Conservation (phyloP, 164 flowering plant species). For the Annona cherimola region DNA sequence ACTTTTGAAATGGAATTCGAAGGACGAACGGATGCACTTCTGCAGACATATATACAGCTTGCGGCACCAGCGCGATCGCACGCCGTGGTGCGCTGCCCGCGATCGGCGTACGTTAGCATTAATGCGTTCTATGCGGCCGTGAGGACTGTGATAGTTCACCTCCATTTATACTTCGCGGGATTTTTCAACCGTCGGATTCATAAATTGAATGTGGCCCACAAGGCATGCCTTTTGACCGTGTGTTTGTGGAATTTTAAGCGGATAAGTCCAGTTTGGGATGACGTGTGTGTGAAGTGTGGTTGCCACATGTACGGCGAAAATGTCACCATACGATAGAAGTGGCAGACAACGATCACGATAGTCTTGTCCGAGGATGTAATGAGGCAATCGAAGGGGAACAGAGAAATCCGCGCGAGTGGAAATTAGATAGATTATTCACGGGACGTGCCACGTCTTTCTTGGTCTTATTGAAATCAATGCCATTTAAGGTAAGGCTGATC, state of each 20-base stretch:
- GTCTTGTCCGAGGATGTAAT: not conserved
- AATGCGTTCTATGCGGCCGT: not conserved
- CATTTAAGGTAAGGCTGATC: too few relatives aligned
- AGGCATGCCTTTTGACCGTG: not conserved
- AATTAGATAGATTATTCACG: too few relatives aligned
- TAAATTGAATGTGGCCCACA: not conserved
- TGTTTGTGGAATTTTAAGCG: not conserved
- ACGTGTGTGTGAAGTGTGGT: too few relatives aligned
- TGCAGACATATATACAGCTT: not conserved
- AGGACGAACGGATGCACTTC: not conserved
- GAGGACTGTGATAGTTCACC: not conserved
- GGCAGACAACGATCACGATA: not conserved
- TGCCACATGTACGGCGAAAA: not conserved
- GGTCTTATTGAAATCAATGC: too few relatives aligned
- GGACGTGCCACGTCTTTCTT: too few relatives aligned
- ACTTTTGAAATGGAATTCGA: not conserved
- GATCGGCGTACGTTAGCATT: not conserved
- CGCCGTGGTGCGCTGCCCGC: not conserved
- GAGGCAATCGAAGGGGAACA: not conserved
- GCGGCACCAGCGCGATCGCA: not conserved
- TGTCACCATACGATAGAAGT: not conserved
- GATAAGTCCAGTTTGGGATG: not conserved
- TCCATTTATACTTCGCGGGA: not conserved
- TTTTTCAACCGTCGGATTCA: not conserved
- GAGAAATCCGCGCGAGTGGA: too few relatives aligned